A percentile compares a stretch with the other conserved stretches of the same genome.
Evolutionary conservation across 73 alveolate species (phyloP).

Genomic region (Symbiodinium natans): DNA sequence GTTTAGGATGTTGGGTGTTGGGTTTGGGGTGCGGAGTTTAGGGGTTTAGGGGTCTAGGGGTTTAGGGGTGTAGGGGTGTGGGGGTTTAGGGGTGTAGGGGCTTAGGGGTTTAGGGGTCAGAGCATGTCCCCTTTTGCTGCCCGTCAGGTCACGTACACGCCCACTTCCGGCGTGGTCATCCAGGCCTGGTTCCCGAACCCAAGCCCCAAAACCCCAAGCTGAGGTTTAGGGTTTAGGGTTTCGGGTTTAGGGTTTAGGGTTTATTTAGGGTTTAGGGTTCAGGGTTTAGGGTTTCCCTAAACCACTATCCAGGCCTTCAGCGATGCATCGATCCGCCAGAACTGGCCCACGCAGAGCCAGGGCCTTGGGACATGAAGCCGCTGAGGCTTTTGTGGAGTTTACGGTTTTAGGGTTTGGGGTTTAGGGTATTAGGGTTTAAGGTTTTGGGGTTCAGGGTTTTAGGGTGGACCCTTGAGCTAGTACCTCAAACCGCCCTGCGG

Average conservation of each 20-base stretch:
- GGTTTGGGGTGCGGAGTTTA: too few species aligned
- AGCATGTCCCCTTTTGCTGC: background rate
- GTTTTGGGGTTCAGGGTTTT: background rate
- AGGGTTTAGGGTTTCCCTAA: too few species aligned
- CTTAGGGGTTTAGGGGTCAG: too few species aligned
- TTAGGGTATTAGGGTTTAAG: background rate
- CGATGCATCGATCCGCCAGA: constrained; percentile 82
- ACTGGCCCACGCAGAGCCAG: constrained; percentile 64
- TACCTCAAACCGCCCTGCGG: background rate
- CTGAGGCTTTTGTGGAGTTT: background rate
- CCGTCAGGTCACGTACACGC: constrained; percentile 68
- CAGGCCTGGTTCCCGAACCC: too few species aligned
- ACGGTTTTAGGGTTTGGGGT: background rate
- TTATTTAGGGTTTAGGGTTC: too few species aligned
- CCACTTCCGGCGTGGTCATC: constrained; percentile 71
- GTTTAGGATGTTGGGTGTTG: too few species aligned
- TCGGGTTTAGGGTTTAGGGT: too few species aligned
- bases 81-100: background rate
- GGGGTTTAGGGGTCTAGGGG: too few species aligned
- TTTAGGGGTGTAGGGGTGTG: background rate
- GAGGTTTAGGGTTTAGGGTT: too few species aligned
- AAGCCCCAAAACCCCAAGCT: too few species aligned
- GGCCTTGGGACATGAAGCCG: background rate
- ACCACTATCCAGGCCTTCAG: constrained; percentile 87
- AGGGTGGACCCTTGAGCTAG: background rate